Evolutionary conservation across 352 stramenopile genomes (phyloP).

Genomic region (Globisporangium perplexum): DNA sequence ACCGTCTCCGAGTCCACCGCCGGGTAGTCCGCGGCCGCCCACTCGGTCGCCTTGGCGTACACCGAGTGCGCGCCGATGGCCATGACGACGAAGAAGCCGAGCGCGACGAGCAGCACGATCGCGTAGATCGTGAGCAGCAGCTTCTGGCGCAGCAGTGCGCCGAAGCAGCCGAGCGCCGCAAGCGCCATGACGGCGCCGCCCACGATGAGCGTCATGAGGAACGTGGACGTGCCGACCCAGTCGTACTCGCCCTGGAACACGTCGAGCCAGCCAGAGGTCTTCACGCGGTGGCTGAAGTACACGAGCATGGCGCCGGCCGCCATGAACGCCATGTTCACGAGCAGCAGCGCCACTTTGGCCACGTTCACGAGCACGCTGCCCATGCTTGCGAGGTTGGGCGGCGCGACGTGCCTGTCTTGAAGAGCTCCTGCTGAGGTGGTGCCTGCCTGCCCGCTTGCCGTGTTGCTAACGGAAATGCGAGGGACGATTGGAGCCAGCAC

Average conservation of each 20-base stretch:
- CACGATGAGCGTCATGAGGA: constrained; percentile 64
- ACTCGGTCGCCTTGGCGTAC: constrained; percentile 49
- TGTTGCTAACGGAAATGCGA: not conserved
- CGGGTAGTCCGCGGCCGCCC: constrained; percentile 36
- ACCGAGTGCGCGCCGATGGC: constrained; percentile 47
- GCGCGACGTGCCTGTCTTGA: not conserved
- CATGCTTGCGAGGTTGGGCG: constrained; percentile 6
- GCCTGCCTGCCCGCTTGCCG: not conserved
- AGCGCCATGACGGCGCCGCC: constrained; percentile 65
- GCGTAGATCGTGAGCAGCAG: constrained; percentile 69
- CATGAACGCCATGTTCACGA: constrained; percentile 85
- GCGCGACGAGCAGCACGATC: constrained; percentile 51
- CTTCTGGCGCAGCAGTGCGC: constrained; percentile 60
- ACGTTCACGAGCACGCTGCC: constrained; percentile 55
- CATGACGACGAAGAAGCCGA: constrained; percentile 60
- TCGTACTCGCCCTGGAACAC: constrained; percentile 64
- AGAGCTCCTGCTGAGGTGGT: not conserved
- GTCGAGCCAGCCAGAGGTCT: constrained; percentile 63
- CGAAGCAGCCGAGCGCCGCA: constrained; percentile 61
- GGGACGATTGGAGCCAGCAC: too few relatives aligned
- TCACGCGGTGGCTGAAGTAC: constrained; percentile 74
- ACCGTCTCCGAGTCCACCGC: constrained; percentile 36
- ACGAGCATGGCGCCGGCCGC: constrained; percentile 68
- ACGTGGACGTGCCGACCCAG: constrained; percentile 55
- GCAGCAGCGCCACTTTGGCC: constrained; percentile 70